Evolutionary conservation across 139 green algal genomes (phyloP).

Genomic region (Volvox reticuliferus): DNA sequence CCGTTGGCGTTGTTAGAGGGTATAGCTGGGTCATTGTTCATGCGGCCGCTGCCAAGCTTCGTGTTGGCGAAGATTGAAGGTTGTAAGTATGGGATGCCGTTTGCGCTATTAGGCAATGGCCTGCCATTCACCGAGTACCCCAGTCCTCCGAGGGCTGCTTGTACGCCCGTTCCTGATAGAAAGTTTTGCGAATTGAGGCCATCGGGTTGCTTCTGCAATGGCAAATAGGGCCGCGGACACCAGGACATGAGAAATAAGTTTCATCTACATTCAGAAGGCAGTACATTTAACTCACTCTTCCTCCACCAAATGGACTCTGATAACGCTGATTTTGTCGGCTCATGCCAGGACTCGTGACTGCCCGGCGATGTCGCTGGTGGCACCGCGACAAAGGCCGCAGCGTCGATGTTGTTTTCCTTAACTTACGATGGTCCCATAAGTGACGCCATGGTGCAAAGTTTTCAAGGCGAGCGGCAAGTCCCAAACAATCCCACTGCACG

Average conservation of each 20-base stretch:
- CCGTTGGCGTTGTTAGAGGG: background rate
- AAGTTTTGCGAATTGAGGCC: conserved; percentile 21
- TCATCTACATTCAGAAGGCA: background rate
- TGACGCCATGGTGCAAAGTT: background rate
- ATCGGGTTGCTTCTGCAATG: background rate
- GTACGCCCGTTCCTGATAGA: conserved; percentile 7
- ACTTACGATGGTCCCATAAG: conserved; percentile 11
- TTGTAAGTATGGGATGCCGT: conserved; percentile 14
- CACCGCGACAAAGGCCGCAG: background rate
- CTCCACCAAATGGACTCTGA: conserved; percentile 24
- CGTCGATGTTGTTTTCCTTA: background rate
- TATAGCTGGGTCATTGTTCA: conserved; percentile 22
- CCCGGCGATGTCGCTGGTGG: conserved; percentile 2
- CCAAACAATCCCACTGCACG: background rate
- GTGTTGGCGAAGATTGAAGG: conserved; percentile 11
- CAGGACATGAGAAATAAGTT: background rate
- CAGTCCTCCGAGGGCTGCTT: conserved; percentile 16
- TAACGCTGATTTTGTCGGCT: conserved; percentile 34
- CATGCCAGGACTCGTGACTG: background rate
- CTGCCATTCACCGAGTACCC: conserved; percentile 16
- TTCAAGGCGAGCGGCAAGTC: background rate
- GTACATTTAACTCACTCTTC: background rate
- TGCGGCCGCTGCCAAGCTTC: conserved; percentile 20
- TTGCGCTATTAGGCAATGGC: background rate
- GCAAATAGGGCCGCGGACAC: background rate